Base-by-base conservation (phyloP, 2,329 filamentous ascomycete species). In the Alternaria viburni region DNA sequence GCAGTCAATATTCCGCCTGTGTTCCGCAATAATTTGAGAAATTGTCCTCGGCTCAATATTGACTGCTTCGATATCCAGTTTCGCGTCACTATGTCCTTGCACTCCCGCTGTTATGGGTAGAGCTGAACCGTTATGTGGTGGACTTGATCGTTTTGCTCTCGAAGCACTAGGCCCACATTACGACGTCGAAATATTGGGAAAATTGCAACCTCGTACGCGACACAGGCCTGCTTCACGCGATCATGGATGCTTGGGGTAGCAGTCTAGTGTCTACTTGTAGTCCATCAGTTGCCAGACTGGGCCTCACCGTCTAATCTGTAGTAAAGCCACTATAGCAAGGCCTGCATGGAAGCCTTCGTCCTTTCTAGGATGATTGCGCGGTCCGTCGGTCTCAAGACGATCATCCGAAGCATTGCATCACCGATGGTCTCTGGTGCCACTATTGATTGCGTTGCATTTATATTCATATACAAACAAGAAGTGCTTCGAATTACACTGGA, bases 391-490 rank as follows among this genome's bases (percentile, higher is more conserved):
- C 25, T 68, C 49, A 64, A 61, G 49, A 57, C 61, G 62, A 70
- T 68, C 67, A 69, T 68, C 61, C 57, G 60, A 67, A 21, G 19
- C 62, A 64, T 67, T 68, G 28, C 59, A 59, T 59, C 32, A 63
- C 49, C 51, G 46, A 64, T 62, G 26, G 36, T 59, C 56, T 55
- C 58, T 41, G 54, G 50, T 47, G 47, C 57, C 64, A 57, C 49
- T 55, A 36, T 61, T 46, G 50, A 52, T 54, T 43, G 43, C 45
- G 43, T 62, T 23, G 50, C 41, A 58, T 50, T 43, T 64, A 59
- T 67, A 69, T 59, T 63, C 46, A 56, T 59, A 64, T 45, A 54
- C 41, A 57, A 62, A 19, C 11, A 26, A 54, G 52, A 44, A 26
- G 50, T 43, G 19, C 19, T 63, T 21, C 57, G 19, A 28, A 49